A percentile compares a stretch with the other conserved stretches of the same genome.
Evolutionary conservation across 139 green algal genomes (phyloP).

Genomic region (Edaphochlamys debaryana): DNA sequence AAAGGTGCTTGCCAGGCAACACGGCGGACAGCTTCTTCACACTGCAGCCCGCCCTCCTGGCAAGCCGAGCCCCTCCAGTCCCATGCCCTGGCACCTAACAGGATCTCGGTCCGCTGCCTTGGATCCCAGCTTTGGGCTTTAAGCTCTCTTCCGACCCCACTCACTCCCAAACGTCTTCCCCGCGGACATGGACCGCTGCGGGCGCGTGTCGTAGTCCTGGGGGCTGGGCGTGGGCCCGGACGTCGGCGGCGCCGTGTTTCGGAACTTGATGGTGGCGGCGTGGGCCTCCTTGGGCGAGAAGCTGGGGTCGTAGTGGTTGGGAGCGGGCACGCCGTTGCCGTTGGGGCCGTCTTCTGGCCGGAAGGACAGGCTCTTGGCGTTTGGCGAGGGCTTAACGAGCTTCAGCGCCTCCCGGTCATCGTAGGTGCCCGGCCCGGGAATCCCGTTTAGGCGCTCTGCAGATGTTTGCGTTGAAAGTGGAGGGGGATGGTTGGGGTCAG

Average conservation of each 20-base stretch:
- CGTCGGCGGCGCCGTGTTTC: not conserved
- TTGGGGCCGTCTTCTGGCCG: not conserved
- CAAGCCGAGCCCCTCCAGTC: too few species aligned
- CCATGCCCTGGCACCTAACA: too few species aligned
- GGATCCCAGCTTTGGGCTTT: too few species aligned
- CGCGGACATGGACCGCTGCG: not conserved
- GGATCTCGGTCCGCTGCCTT: too few species aligned
- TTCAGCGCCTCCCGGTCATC: not conserved
- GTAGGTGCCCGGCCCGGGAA: constrained; percentile 35
- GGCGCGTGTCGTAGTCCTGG: constrained; percentile 7
- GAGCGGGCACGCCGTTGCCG: constrained; percentile 11
- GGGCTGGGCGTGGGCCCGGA: constrained; percentile 3
- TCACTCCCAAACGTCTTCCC: constrained; percentile 45
- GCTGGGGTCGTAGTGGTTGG: constrained; percentile 18
- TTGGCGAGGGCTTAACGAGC: not conserved
- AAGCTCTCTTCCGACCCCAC: too few species aligned
- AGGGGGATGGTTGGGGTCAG: too few species aligned
- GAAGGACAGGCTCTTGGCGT: not conserved
- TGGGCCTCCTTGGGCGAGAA: constrained; percentile 17
- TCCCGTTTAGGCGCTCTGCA: not conserved
- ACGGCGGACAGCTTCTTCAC: too few species aligned
- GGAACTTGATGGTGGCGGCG: constrained; percentile 30
- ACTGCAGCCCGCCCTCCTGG: too few species aligned
- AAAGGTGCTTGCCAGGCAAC: too few species aligned
- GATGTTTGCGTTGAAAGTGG: too few species aligned